phyloP scores from a whole-genome alignment of 208 protist genomes.

The Leishmania major region DNA sequence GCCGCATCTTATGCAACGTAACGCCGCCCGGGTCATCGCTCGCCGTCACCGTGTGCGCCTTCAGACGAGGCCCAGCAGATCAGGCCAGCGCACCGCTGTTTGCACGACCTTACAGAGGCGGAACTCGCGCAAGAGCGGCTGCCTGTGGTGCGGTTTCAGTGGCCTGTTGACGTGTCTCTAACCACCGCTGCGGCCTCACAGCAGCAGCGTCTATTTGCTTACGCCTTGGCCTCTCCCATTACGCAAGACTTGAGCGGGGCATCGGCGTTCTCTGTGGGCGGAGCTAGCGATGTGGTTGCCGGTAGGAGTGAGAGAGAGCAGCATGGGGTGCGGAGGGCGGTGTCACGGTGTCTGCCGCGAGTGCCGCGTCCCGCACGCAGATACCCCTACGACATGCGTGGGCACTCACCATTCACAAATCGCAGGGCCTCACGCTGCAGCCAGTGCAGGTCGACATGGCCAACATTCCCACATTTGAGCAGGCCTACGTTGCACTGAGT shows the following conservation, averaged over 20 bases:
- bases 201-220: conserved; percentile 20
- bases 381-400: conserved; percentile 93
- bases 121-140: conserved; percentile 36
- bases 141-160: conserved; percentile 54
- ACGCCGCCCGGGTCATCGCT: not conserved
- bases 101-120: conserved; percentile 26
- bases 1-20: not conserved
- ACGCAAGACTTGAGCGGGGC: conserved; percentile 44
- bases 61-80: not conserved
- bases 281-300: not conserved
- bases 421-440: conserved; percentile 89
- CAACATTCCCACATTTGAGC: conserved; percentile 54
- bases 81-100: conserved; percentile 31
- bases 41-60: not conserved
- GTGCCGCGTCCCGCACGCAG: conserved; percentile 57
- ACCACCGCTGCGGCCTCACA: not conserved
- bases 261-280: not conserved
- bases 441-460: conserved; percentile 65
- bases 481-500: conserved; percentile 85
- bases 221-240: conserved; percentile 47
- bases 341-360: not conserved
- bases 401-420: conserved; percentile 96
- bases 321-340: not conserved
- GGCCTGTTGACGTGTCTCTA: not conserved
- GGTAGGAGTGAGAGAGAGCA: not conserved